These are phyloP conservation scores for Xylaria nigripes DNA, from an alignment of 495 filamentous ascomycete genomes.

Conservation along the genomic window DNA sequence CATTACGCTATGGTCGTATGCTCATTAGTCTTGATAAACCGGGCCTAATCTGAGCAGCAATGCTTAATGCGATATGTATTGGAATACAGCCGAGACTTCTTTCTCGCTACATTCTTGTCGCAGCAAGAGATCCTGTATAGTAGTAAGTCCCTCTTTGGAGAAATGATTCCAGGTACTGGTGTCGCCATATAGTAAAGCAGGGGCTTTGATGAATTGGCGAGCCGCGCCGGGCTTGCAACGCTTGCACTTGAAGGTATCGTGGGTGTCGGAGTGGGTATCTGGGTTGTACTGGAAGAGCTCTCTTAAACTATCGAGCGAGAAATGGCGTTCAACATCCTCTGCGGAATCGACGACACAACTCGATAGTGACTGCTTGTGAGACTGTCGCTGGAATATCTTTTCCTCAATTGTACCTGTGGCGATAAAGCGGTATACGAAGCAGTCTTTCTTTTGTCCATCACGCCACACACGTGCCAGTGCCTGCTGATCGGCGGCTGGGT, in stretches of 20 bases:
- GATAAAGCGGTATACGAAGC: conserved; percentile 98
- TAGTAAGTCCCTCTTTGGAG: conserved; percentile 64
- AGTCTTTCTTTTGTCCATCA: conserved; percentile 98
- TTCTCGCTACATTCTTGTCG: conserved; percentile 73
- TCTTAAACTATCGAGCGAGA: conserved; percentile 76
- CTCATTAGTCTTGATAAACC: neutral
- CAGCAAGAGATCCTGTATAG: conserved; percentile 86
- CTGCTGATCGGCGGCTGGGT: conserved; percentile 96
- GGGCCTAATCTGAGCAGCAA: neutral
- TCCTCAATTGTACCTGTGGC: conserved; percentile 97
- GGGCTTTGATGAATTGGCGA: conserved; percentile 72
- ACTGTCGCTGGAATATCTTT: conserved; percentile 98
- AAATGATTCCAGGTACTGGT: conserved; percentile 99
- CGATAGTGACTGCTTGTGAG: conserved; percentile 93
- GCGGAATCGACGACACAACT: conserved; percentile 97
- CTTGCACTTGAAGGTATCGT: conserved; percentile 99
- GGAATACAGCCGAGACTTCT: conserved; percentile 89
- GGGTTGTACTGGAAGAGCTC: conserved; percentile 90
- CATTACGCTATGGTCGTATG: neutral
- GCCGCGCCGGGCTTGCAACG: conserved; percentile 78
- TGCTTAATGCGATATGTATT: conserved; percentile 83
- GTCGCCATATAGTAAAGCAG: conserved; percentile 92
- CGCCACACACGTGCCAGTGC: conserved; percentile 96
- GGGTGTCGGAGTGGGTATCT: conserved; percentile 81
- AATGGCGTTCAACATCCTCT: conserved; percentile 95